Conservation (phyloP, 2,329 filamentous ascomycete species). For the Emydomyces testavorans region DNA sequence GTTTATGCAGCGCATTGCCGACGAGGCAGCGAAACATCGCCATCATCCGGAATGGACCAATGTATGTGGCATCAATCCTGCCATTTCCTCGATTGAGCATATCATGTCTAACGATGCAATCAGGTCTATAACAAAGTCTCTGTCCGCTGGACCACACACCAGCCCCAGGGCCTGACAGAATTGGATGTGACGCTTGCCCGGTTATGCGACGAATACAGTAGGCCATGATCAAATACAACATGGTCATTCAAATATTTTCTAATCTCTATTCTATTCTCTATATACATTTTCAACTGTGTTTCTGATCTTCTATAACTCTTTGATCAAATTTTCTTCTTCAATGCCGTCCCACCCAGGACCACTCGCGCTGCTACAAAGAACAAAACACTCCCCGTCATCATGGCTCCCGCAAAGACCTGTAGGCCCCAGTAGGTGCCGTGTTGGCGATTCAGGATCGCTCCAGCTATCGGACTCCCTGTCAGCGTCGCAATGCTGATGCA, state of each 20-base stretch:
- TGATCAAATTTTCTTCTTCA: slow-evolving; percentile 23
- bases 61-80: neutral
- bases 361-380: slow-evolving; percentile 31
- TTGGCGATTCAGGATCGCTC: slow-evolving; percentile 42
- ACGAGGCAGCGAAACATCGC: slow-evolving; percentile 3
- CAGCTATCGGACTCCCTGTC: slow-evolving; percentile 56
- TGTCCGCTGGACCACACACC: slow-evolving; percentile 9
- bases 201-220: slow-evolving; percentile 3
- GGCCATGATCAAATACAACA: no score
- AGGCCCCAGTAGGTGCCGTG: slow-evolving; percentile 43
- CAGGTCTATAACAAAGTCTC: slow-evolving; percentile 9
- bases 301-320: no score
- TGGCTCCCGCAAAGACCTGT: slow-evolving; percentile 54
- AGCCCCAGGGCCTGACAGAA: neutral
- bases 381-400: slow-evolving; percentile 36
- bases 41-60: slow-evolving; percentile 11
- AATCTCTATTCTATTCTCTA: no score
- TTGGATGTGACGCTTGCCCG: slow-evolving; percentile 5
- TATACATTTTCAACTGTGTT: no score
- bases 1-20: slow-evolving; percentile 5
- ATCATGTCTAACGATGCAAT: neutral
- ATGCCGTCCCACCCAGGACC: slow-evolving; percentile 23
- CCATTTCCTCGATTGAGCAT: neutral
- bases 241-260: no score
- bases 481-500: slow-evolving; percentile 53